phyloP scores from a whole-genome alignment of 352 stramenopile genomes.

The Stramenopiles sp. region DNA sequence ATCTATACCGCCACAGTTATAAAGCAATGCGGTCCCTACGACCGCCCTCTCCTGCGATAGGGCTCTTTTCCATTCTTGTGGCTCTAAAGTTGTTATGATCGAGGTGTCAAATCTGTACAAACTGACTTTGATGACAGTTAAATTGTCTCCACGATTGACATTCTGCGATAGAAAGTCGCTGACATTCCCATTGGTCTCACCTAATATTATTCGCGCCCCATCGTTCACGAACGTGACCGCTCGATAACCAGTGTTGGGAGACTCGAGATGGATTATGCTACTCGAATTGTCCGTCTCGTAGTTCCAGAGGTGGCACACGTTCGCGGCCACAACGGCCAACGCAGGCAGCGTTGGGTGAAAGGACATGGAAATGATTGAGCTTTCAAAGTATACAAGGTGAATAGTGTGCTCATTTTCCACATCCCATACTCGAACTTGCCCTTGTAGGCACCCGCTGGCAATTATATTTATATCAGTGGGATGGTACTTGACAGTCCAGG shows the following conservation, averaged over 20 bases:
- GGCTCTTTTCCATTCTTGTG: no score
- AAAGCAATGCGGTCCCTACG: conserved; percentile 75
- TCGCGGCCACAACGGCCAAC: conserved; percentile 79
- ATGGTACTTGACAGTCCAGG: conserved; percentile 97
- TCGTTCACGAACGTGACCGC: conserved; percentile 73
- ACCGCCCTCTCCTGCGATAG: conserved; percentile 36
- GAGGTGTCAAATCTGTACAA: no score
- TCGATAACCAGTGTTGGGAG: no score
- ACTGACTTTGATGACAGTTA: no score
- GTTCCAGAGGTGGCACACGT: conserved; percentile 82
- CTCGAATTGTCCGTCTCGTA: conserved; percentile 34
- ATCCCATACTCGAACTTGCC: conserved; percentile 45
- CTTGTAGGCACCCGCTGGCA: conserved; percentile 85
- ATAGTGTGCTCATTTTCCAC: conserved; percentile 50
- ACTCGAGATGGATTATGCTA: no score
- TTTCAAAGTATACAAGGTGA: conserved; percentile 71
- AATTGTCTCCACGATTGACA: no score
- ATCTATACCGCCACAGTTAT: conserved; percentile 93
- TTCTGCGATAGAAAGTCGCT: no score
- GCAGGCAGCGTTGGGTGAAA: conserved; percentile 82
- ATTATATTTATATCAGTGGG: conserved; percentile 73
- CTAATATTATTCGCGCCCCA: conserved; percentile 71
- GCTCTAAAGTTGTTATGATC: no score
- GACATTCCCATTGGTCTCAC: conserved; percentile 82
- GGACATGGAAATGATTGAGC: conserved; percentile 85